Percentiles rank a stretch among this genome's conserved stretches.
Conservation (phyloP, 2,329 filamentous ascomycete genomes). For the Colletotrichum viniferum region DNA sequence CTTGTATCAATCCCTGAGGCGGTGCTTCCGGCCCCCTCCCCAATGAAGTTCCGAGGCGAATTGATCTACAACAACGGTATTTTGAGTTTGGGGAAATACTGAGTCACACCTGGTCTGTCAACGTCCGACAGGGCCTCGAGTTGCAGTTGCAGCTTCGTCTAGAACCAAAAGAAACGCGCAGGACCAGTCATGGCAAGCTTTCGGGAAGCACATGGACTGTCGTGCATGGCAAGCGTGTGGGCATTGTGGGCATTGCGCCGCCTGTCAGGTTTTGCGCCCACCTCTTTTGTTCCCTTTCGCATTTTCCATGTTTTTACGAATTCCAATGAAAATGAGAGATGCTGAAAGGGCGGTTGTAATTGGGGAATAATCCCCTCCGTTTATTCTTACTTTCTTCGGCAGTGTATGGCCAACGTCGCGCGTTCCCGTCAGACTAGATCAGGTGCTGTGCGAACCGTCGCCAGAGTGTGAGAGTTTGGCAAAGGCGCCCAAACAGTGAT, state of each 20-base stretch:
- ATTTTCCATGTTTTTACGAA: not conserved
- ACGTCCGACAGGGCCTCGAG: not conserved
- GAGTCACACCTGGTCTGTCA: not conserved
- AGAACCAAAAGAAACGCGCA: not conserved
- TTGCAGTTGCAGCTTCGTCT: not conserved
- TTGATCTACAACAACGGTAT: not conserved
- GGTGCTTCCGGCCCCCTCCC: not conserved
- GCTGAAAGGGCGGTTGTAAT: not conserved
- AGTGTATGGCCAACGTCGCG: not conserved
- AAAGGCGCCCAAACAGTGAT: not conserved
- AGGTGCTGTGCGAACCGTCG: not conserved
- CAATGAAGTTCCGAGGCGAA: not conserved
- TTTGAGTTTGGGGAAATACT: not conserved
- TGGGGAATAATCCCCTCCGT: not conserved
- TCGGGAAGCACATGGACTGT: conserved; percentile 9
- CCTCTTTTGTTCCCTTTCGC: not conserved
- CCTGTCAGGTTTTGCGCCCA: not conserved
- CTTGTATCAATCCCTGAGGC: not conserved
- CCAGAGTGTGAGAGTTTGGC: not conserved
- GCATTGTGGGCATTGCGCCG: not conserved
- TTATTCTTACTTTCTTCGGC: not conserved
- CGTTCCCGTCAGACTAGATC: not conserved
- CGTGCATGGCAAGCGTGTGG: not conserved
- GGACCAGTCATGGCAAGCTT: not conserved
- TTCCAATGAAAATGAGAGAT: not conserved